Conservation (phyloP, 208 protist species). For the Acanthamoeba culbertsoni region DNA sequence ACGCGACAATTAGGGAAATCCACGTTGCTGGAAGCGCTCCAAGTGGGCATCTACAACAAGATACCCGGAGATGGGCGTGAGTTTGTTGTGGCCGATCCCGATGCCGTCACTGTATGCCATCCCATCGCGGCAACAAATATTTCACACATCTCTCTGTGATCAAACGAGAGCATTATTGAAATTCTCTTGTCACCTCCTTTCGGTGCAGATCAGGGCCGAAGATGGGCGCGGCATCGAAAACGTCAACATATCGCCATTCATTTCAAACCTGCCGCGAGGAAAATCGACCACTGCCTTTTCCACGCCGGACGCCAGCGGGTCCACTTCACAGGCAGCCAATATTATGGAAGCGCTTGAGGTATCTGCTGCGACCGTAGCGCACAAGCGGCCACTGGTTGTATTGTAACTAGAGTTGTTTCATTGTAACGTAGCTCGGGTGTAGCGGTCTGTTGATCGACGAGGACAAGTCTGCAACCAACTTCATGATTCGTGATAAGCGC, state of each 20-base stretch:
- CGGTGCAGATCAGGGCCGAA: conserved; percentile 92
- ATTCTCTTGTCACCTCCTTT: background rate
- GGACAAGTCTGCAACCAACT: conserved; percentile 95
- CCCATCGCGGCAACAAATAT: no score
- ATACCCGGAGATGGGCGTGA: conserved; percentile 91
- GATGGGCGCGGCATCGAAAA: conserved; percentile 88
- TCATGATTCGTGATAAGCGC: conserved; percentile 92
- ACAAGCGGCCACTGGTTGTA: no score
- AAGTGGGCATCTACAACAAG: conserved; percentile 94
- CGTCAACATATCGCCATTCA: conserved; percentile 93
- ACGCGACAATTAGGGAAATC: conserved; percentile 85
- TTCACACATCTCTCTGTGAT: background rate
- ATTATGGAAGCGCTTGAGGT: conserved; percentile 93
- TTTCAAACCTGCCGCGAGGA: conserved; percentile 88
- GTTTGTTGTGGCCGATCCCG: conserved; percentile 87
- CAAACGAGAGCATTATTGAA: background rate
- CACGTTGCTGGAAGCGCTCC: conserved; percentile 90
- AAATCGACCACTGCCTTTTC: conserved; percentile 81
- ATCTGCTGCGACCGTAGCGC: no score
- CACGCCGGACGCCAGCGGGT: conserved; percentile 84
- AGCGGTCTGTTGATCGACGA: conserved; percentile 92
- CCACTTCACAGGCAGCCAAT: conserved; percentile 91
- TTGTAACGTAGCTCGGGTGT: conserved; percentile 90
- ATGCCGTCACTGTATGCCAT: conserved; percentile 9
- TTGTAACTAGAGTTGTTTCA: no score